Evolutionary conservation across 495 filamentous ascomycete genomes (phyloP), one percentile per base, ranked within the genome.

Genomic region (Penicillium pulvis): DNA sequence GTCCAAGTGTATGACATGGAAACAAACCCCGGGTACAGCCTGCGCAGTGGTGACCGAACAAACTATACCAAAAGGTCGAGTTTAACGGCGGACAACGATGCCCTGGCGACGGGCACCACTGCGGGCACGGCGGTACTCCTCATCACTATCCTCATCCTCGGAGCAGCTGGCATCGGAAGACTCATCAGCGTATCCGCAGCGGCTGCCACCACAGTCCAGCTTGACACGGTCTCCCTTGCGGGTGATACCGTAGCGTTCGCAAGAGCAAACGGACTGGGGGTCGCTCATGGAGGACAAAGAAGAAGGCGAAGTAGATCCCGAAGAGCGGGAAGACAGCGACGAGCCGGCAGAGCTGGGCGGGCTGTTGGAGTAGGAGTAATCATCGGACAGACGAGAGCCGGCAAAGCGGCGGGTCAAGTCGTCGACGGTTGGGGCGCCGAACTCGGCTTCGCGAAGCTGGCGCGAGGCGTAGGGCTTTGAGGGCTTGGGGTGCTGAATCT

Each of bases 181-280:
- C 64, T 80, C 77, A 63, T 86, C 83, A 58, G 82, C 81, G 77
- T 89, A 93, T 57, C 89, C 89, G 73, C 92, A 97, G 69, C 91
- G 86, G 58, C 83, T 78, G 59, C 92, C 92, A 45, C 91, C 91
- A 65, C 92, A 97, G 83, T 97, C 92, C 60, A 97, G 85, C 83
- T 92, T 94, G 83, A 97, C 88, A 56, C 91, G 84, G 70, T 92
- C 88, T 59, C 92, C 92, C 77, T 86, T 86, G 76, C 92, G 90
- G 57, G 92, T 97, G 81, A 97, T 95, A 55, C 92, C 92, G 79
- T 94, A 97, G 79, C 92, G 91, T 66, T 97, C 90, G 75, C 92
- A 97, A 58, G 85, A 88, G 83, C 92, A 97, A 56, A 76, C 69
- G 50, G 82, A 84, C 72, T 84, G 83, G 71, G 85, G 85, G 70